Evolutionary conservation across 176 grass and related monocot species (phyloP).

Genomic region (Oryza nivara): DNA sequence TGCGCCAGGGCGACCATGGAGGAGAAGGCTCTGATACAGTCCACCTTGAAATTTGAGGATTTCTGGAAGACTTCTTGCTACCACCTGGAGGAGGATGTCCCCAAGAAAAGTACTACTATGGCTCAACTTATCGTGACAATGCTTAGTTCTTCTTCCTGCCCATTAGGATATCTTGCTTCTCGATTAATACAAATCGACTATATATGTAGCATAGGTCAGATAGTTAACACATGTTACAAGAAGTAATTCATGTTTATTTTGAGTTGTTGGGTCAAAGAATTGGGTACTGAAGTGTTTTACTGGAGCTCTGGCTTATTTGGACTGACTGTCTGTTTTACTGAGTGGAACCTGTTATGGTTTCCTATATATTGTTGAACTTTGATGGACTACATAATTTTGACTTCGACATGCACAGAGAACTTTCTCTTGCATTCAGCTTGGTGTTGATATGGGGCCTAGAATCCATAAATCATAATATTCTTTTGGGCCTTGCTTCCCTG

Average conservation of each 20-base stretch:
- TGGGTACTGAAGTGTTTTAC: not conserved
- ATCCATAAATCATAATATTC: not conserved
- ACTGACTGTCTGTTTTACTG: not conserved
- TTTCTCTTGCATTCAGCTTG: not conserved
- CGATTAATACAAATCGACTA: not conserved
- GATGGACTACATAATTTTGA: not conserved
- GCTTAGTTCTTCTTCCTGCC: not conserved
- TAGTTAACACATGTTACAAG: not conserved
- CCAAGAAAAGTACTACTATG: slow-evolving; percentile 50
- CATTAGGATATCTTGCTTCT: slow-evolving; percentile 15
- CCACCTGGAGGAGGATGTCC: slow-evolving; percentile 45
- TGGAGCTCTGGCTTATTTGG: not conserved
- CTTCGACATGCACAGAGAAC: not conserved
- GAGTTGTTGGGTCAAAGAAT: not conserved
- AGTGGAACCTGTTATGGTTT: not conserved
- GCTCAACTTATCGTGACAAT: not conserved
- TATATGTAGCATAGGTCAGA: not conserved
- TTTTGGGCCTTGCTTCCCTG: not conserved
- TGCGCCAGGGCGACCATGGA: slow-evolving; percentile 27
- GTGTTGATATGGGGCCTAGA: not conserved
- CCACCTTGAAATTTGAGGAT: slow-evolving; percentile 37
- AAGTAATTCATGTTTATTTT: slow-evolving; percentile 10
- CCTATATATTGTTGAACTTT: not conserved
- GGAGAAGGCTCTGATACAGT: slow-evolving; percentile 34
- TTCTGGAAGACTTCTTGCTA: slow-evolving; percentile 69